Percentiles rank a stretch among this genome's conserved stretches.
phyloP scores from a whole-genome alignment of 2,329 filamentous ascomycete species.

The Zelopaecilomyces penicillatus region DNA sequence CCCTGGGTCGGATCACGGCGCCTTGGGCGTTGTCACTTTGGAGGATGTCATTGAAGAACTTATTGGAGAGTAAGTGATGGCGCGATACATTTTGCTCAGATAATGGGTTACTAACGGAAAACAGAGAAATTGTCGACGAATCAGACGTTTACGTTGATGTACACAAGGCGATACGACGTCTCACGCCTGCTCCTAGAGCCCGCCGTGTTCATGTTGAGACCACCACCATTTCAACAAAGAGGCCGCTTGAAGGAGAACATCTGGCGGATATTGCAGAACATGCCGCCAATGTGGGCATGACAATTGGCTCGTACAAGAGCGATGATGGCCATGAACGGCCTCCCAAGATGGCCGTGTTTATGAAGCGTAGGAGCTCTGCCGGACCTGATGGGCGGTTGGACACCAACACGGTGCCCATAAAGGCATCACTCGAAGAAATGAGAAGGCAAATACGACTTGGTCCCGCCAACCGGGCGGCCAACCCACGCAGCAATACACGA shows the following conservation, averaged over 20 bases:
- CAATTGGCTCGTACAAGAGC: slow-evolving; percentile 28
- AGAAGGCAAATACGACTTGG: slow-evolving; percentile 56
- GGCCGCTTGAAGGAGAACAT: slow-evolving; percentile 19
- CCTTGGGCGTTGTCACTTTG: slow-evolving; percentile 85
- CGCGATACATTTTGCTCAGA: not conserved
- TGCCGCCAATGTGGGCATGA: slow-evolving; percentile 22
- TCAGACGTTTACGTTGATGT: slow-evolving; percentile 98
- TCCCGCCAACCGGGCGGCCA: slow-evolving; percentile 57
- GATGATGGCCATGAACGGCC: slow-evolving; percentile 34
- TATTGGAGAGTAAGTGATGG: slow-evolving; percentile 75
- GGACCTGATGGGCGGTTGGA: slow-evolving; percentile 44
- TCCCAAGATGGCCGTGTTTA: slow-evolving; percentile 47
- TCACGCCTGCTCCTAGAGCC: slow-evolving; percentile 74
- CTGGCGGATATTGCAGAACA: slow-evolving; percentile 35
- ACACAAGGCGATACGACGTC: slow-evolving; percentile 90
- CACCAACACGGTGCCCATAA: slow-evolving; percentile 43
- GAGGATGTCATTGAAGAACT: slow-evolving; percentile 98
- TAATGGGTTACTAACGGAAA: slow-evolving; percentile 12
- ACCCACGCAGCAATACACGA: slow-evolving; percentile 50
- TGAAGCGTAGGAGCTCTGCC: slow-evolving; percentile 50
- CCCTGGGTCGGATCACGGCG: slow-evolving; percentile 85
- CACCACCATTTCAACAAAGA: slow-evolving; percentile 24
- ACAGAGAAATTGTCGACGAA: slow-evolving; percentile 93
- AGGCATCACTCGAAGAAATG: slow-evolving; percentile 55
- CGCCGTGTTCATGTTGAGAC: slow-evolving; percentile 39